These are phyloP conservation scores for Alliaria petiolata DNA, from an alignment of 345 rosid species.

Conservation along the genomic window DNA sequence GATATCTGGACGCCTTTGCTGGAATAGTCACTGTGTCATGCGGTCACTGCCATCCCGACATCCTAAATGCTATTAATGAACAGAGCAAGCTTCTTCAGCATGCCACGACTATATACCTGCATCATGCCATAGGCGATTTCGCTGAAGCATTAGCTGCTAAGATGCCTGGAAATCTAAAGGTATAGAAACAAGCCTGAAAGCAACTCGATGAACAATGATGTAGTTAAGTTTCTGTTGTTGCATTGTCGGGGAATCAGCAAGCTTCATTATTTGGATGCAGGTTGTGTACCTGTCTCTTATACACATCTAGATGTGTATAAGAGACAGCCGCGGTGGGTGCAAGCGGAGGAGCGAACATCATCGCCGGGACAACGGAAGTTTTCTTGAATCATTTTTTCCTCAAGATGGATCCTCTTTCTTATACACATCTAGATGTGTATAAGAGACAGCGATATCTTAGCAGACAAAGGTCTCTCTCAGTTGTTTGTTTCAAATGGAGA, in stretches of 20 bases:
- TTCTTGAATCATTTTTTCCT: slow-evolving; percentile 48
- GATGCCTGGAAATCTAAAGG: slow-evolving; percentile 94
- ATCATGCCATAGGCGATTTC: slow-evolving; percentile 79
- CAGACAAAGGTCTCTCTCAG: slow-evolving; percentile 45
- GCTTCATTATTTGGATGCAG: slow-evolving; percentile 39
- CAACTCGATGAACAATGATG: neutral
- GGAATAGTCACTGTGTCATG: slow-evolving; percentile 91
- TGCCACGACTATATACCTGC: slow-evolving; percentile 81
- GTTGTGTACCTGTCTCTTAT: slow-evolving; percentile 94
- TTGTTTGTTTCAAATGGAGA: slow-evolving; percentile 43
- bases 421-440: too few species aligned
- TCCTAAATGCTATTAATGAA: slow-evolving; percentile 62
- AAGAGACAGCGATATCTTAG: slow-evolving; percentile 35
- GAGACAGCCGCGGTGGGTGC: slow-evolving; percentile 73
- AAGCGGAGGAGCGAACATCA: slow-evolving; percentile 60
- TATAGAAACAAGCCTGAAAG: neutral
- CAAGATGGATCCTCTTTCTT: slow-evolving; percentile 55
- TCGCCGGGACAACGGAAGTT: slow-evolving; percentile 50
- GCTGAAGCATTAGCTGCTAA: slow-evolving; percentile 88
- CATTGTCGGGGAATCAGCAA: slow-evolving; percentile 2
- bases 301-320: too few species aligned
- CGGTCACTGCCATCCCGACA: slow-evolving; percentile 91
- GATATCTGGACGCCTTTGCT: slow-evolving; percentile 87
- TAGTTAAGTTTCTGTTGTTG: neutral
- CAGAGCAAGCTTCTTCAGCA: slow-evolving; percentile 92